Evolutionary conservation across 192 early-diverging fungal genomes (phyloP).

Genomic region (Rhizophlyctis rosea): DNA sequence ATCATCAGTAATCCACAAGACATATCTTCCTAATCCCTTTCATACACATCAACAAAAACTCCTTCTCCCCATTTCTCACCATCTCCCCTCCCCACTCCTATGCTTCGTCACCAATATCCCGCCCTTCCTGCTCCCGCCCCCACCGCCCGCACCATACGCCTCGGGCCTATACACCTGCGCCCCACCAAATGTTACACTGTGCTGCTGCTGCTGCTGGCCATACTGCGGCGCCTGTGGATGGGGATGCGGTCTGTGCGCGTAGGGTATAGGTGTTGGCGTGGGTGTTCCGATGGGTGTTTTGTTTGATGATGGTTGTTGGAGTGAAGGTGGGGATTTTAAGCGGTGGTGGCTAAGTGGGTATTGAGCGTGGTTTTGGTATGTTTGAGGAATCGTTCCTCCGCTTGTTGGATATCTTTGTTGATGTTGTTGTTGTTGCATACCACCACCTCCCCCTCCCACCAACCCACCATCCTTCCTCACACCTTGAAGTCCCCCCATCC

Average conservation of each 20-base stretch:
- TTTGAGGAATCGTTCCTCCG: too few species aligned
- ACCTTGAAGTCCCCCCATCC: not conserved
- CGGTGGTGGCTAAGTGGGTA: not conserved
- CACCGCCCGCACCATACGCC: not conserved
- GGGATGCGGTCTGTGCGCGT: not conserved
- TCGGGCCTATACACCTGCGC: not conserved
- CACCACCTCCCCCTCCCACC: too few species aligned
- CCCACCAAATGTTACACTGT: too few species aligned
- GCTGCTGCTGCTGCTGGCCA: too few species aligned
- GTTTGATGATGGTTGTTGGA: not conserved
- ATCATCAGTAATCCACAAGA: too few species aligned
- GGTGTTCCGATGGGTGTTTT: not conserved
- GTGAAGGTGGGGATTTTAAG: not conserved
- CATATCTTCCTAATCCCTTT: too few species aligned
- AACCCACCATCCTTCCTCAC: not conserved
- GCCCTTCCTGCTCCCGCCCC: not conserved
- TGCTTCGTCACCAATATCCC: not conserved
- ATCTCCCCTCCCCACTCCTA: not conserved
- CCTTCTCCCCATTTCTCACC: not conserved
- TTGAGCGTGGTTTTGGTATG: not conserved
- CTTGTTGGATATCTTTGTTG: too few species aligned
- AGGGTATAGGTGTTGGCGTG: not conserved
- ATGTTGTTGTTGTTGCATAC: too few species aligned
- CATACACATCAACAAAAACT: too few species aligned
- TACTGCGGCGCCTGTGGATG: not conserved